phyloP scores from a whole-genome alignment of 2,329 filamentous ascomycete genomes.

The Neonectria faginata region DNA sequence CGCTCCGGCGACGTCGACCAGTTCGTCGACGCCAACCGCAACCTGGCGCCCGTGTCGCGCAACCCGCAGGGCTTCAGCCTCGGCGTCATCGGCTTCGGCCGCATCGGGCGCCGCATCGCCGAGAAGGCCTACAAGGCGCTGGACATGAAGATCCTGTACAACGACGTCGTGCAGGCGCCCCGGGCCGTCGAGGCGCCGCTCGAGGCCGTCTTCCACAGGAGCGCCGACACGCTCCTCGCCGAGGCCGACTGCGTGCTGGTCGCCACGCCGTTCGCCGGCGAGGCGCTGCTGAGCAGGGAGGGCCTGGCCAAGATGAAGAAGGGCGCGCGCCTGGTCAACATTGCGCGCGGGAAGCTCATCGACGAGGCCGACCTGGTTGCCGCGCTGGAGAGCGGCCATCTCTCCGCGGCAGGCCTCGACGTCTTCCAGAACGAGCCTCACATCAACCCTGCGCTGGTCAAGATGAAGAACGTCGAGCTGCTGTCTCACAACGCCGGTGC shows the following conservation, averaged over 20 bases:
- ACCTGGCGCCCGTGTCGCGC: constrained; percentile 41
- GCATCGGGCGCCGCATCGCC: constrained; percentile 43
- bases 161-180: constrained; percentile 42
- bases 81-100: constrained; percentile 43
- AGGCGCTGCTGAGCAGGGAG: constrained; percentile 52
- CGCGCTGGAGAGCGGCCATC: constrained; percentile 70
- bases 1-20: constrained; percentile 42
- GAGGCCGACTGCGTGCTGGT: constrained; percentile 44
- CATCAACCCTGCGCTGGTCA: constrained; percentile 43
- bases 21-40: constrained; percentile 41
- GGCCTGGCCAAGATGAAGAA: constrained; percentile 78
- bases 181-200: constrained; percentile 30
- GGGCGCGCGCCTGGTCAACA: constrained; percentile 77
- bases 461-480: constrained; percentile 45
- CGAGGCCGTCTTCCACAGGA: constrained; percentile 38
- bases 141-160: constrained; percentile 47
- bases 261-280: constrained; percentile 41
- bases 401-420: constrained; percentile 74
- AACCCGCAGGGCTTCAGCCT: constrained; percentile 43
- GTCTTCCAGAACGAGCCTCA: constrained; percentile 77
- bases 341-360: constrained; percentile 77
- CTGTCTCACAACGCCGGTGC: constrained; percentile 44
- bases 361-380: constrained; percentile 77
- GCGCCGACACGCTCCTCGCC: constrained; percentile 37
- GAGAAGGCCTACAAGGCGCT: constrained; percentile 46